These are phyloP conservation scores for Trichoderma sp. DNA, from an alignment of 2,329 filamentous ascomycete species.

Conservation along the genomic window DNA sequence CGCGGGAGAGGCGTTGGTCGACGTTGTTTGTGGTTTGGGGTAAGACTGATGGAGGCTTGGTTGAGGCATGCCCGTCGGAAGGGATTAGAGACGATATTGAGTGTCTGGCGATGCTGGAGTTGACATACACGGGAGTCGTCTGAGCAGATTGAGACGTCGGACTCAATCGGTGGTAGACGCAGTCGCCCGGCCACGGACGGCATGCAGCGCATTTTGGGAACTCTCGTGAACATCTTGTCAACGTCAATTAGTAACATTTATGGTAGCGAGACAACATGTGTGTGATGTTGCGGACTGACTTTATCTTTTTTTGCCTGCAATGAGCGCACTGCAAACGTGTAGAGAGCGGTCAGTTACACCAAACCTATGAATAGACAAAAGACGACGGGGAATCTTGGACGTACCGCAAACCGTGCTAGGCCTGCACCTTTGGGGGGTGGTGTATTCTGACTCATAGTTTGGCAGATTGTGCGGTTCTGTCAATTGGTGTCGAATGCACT, in stretches of 20 bases:
- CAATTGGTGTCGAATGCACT: neutral
- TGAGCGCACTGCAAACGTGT: neutral
- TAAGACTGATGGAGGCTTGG: neutral
- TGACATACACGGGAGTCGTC: neutral
- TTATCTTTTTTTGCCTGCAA: slow-evolving; percentile 18
- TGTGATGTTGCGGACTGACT: neutral
- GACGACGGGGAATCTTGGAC: neutral
- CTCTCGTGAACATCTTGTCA: slow-evolving; percentile 4
- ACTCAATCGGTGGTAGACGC: slow-evolving; percentile 4
- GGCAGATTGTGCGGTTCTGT: neutral
- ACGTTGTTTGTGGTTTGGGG: neutral
- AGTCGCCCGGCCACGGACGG: slow-evolving; percentile 17
- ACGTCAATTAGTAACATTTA: neutral
- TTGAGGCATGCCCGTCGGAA: neutral
- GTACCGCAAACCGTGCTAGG: slow-evolving; percentile 14
- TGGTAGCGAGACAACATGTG: no score
- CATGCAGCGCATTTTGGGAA: slow-evolving; percentile 14
- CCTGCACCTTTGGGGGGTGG: neutral
- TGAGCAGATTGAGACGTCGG: neutral
- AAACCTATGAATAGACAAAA: neutral
- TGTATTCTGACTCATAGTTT: slow-evolving; percentile 1
- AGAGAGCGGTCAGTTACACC: neutral
- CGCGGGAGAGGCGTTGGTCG: neutral
- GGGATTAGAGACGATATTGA: neutral
- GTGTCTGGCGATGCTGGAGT: neutral